These are phyloP conservation scores for Phylloporus scabripes DNA, from an alignment of 768 basidiomycete genomes.

Conservation along the genomic window DNA sequence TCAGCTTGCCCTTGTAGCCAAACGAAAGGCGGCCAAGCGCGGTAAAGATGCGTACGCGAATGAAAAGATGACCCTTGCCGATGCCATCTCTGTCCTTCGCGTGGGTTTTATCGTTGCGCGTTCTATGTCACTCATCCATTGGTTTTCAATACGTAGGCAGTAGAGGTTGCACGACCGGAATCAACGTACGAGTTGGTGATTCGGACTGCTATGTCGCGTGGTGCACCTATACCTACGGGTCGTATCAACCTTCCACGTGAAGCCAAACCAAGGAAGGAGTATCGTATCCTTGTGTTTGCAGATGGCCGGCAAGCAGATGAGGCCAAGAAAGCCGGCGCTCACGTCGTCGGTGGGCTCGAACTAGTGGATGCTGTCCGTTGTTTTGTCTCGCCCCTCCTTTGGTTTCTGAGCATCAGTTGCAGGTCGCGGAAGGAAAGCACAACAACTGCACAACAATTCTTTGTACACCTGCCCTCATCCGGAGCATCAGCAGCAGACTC, in stretches of 20 bases:
- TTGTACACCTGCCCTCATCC: slow-evolving; percentile 73
- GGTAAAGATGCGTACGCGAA: slow-evolving; percentile 52
- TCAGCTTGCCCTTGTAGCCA: slow-evolving; percentile 58
- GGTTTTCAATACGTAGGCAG: slow-evolving; percentile 46
- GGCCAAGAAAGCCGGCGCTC: slow-evolving; percentile 56
- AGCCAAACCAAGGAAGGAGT: slow-evolving; percentile 62
- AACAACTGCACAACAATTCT: slow-evolving; percentile 75
- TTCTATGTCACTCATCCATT: slow-evolving; percentile 5
- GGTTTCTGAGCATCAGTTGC: not conserved
- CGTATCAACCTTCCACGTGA: slow-evolving; percentile 82
- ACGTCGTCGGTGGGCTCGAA: slow-evolving; percentile 65
- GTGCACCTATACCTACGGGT: slow-evolving; percentile 82
- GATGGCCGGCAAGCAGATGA: slow-evolving; percentile 78
- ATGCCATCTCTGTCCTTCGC: slow-evolving; percentile 67
- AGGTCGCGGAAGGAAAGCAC: slow-evolving; percentile 73
- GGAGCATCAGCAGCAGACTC: slow-evolving; percentile 72
- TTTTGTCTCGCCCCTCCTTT: not conserved
- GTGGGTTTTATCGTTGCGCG: slow-evolving; percentile 36
- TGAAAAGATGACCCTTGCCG: slow-evolving; percentile 60
- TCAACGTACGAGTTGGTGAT: slow-evolving; percentile 78
- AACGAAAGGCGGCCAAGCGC: slow-evolving; percentile 50
- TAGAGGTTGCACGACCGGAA: slow-evolving; percentile 73
- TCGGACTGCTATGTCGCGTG: slow-evolving; percentile 73
- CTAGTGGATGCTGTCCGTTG: slow-evolving; percentile 77
- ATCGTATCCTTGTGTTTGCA: slow-evolving; percentile 89